Conservation (phyloP, 2,329 filamentous ascomycete genomes). For the Emergomyces pasteurianus region DNA sequence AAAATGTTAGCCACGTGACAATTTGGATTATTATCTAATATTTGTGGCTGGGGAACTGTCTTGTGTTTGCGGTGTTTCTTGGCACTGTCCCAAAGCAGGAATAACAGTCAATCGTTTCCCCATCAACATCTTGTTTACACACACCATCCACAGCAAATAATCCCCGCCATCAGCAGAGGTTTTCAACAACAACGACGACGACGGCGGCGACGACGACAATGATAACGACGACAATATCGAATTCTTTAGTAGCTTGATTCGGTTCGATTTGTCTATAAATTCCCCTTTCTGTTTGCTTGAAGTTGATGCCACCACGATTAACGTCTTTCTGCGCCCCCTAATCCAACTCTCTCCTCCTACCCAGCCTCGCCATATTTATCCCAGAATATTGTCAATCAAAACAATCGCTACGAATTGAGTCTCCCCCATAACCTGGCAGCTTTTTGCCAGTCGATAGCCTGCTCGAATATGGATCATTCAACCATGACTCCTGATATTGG, state of each 20-base stretch:
- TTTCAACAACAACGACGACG: conserved; percentile 3
- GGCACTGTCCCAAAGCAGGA: background rate
- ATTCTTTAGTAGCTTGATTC: background rate
- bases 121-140: conserved; percentile 13
- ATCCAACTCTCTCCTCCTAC: background rate
- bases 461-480: conserved; percentile 8
- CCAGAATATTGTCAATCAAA: conserved; percentile 1
- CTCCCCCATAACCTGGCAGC: conserved; percentile 8
- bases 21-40: background rate
- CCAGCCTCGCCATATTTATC: background rate
- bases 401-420: background rate
- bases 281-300: background rate
- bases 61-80: background rate
- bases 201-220: conserved; percentile 6
- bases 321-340: background rate
- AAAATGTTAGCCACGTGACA: too few relatives aligned
- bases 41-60: background rate
- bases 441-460: background rate
- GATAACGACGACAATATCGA: conserved; percentile 4
- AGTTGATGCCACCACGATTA: background rate
- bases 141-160: background rate
- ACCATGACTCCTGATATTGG: conserved; percentile 24
- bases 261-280: background rate
- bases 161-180: background rate
- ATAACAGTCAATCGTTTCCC: conserved; percentile 9